Percentiles rank a stretch among this genome's conserved stretches.
Conservation (phyloP, 352 stramenopile genomes). For the Thraustochytrium sp. region DNA sequence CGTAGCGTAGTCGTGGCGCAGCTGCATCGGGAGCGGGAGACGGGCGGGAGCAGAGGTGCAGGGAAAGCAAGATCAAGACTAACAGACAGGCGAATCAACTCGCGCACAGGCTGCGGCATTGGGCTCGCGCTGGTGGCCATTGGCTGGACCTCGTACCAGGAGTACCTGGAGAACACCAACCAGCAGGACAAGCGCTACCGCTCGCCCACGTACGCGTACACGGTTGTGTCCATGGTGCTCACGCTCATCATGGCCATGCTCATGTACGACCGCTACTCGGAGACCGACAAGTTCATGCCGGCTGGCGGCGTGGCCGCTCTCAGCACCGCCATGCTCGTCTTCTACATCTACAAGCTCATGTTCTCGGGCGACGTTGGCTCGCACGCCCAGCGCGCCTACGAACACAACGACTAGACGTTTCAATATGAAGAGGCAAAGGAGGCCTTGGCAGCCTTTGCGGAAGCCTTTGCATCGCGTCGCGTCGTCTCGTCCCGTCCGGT, state of each 20-base stretch:
- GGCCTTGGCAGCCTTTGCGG: too few relatives aligned
- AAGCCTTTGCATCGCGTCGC: too few relatives aligned
- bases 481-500: too few relatives aligned
- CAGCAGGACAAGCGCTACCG: slow-evolving; percentile 18
- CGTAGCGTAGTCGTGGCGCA: too few relatives aligned
- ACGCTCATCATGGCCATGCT: slow-evolving; percentile 36
- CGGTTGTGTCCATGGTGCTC: slow-evolving; percentile 18
- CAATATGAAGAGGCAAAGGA: too few relatives aligned
- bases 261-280: slow-evolving; percentile 19
- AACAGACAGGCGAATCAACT: too few relatives aligned
- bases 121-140: neutral
- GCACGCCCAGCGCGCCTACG: slow-evolving; percentile 30
- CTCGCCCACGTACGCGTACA: slow-evolving; percentile 27
- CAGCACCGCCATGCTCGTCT: slow-evolving; percentile 22
- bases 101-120: neutral
- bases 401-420: slow-evolving; percentile 23
- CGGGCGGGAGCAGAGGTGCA: too few relatives aligned
- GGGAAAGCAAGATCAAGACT: too few relatives aligned
- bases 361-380: slow-evolving; percentile 38
- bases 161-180: slow-evolving; percentile 41
- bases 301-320: neutral
- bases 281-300: slow-evolving; percentile 7
- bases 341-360: slow-evolving; percentile 40
- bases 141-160: slow-evolving; percentile 20
- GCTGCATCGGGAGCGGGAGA: too few relatives aligned